These are phyloP conservation scores for Pholiota conissans DNA, from an alignment of 768 basidiomycete genomes.

Conservation along the genomic window DNA sequence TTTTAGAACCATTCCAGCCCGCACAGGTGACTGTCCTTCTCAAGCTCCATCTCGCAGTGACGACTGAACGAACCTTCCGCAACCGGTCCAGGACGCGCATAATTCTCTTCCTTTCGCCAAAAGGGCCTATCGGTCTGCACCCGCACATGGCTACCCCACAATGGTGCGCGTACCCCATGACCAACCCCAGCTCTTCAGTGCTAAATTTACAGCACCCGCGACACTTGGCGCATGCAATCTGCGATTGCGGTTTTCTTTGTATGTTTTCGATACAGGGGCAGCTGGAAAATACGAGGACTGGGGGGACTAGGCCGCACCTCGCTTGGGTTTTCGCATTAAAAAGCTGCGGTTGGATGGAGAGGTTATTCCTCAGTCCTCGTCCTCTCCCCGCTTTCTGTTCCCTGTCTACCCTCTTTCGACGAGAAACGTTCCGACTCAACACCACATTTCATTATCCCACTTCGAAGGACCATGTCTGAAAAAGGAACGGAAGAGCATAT, in stretches of 20 bases:
- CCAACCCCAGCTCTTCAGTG: neutral
- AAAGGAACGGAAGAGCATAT: constrained; percentile 6
- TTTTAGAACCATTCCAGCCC: no score
- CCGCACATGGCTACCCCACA: neutral
- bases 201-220: neutral
- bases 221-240: neutral
- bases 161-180: neutral
- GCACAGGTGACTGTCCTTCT: no score
- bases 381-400: neutral
- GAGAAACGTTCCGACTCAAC: neutral
- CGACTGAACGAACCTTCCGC: neutral
- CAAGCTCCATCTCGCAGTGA: no score
- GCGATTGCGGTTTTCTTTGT: no score
- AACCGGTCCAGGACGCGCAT: neutral
- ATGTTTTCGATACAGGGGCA: no score
- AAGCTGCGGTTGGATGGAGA: neutral
- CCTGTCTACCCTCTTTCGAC: neutral
- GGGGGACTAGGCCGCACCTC: no score
- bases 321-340: neutral
- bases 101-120: neutral
- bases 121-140: neutral
- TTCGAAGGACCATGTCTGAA: neutral
- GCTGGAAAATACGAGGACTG: no score
- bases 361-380: neutral
- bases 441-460: neutral